phyloP scores from a whole-genome alignment of 192 early-diverging fungal species.

The Mortierella hygrophila region DNA sequence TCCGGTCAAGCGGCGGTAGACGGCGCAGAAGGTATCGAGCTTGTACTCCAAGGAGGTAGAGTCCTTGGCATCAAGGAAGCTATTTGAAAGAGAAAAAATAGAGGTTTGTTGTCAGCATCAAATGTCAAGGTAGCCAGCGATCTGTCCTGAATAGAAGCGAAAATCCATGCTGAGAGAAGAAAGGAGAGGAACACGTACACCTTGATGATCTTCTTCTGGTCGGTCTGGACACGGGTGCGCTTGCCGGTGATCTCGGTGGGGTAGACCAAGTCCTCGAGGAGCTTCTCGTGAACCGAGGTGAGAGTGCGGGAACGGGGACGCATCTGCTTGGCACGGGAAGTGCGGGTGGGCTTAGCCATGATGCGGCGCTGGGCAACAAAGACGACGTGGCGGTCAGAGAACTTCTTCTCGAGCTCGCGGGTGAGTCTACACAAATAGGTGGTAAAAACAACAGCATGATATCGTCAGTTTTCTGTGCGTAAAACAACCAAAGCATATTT shows the following conservation, averaged over 20 bases:
- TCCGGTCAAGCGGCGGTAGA: conserved; percentile 97
- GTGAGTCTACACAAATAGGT: conserved; percentile 73
- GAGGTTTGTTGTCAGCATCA: conserved; percentile 72
- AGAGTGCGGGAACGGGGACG: conserved; percentile 97
- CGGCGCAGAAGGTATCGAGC: conserved; percentile 97
- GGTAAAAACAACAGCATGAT: neutral
- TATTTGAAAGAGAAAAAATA: conserved; percentile 44
- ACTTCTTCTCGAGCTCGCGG: conserved; percentile 99
- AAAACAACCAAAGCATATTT: neutral
- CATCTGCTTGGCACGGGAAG: conserved; percentile 89
- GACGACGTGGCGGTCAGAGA: conserved; percentile 98
- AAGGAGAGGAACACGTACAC: conserved; percentile 63
- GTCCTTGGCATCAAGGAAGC: conserved; percentile 98
- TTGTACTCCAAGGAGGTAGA: conserved; percentile 99
- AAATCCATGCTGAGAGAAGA: conserved; percentile 84
- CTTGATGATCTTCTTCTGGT: conserved; percentile 95
- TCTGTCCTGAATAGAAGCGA: conserved; percentile 90
- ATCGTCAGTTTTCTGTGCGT: neutral
- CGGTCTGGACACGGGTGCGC: conserved; percentile 96
- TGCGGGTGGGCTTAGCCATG: conserved; percentile 92
- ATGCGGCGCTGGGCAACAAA: conserved; percentile 95
- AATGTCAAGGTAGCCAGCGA: conserved; percentile 94
- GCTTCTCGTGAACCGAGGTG: conserved; percentile 95
- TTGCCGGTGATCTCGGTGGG: conserved; percentile 99
- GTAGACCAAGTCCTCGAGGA: conserved; percentile 98